Evolutionary conservation across 805 yeast genomes (phyloP), one percentile per base, ranked within the genome.

Genomic region (Teunomyces cretensis): DNA sequence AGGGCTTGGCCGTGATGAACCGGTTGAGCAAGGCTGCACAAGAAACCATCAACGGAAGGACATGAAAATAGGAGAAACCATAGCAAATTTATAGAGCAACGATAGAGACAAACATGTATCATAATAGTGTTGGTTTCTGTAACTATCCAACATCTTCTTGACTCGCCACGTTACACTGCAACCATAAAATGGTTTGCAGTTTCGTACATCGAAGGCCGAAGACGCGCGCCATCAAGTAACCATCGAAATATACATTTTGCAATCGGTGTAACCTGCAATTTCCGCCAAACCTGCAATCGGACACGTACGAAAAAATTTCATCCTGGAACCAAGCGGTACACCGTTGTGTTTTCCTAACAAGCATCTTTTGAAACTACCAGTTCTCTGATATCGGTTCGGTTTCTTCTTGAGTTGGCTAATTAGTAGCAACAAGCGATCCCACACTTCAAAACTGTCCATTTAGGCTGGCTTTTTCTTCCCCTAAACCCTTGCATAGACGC

Each of bases 1-100:
- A 90, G 58, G 99, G 99, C 0, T 72, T 91, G 45, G 99, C 99
- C 0, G 85, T 94, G 30, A 92, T 94, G 97, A 94, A 94, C 62
- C 70, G 99, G 54, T 70, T 92, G 27, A 73, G 77, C 30, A 91
- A 91, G 62, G 97, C 97, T 3, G 95, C 97, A 0, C 66, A 78
- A 5, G 78, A 74, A 41, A 70, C 70, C 11, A 61, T 77, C 19
- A 56, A 49, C 30, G 43, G 44, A 38, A 36, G 19, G 11, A 22
- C 13, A 15, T 26, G 14, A 11, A 12, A 12, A 8, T 33, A 30
- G 13, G 3, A 6, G 14, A 6, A 15, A 16, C n/a, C 2, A 15
- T 33, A 15, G 37, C 22, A 33, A 17, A 12, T 33, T 33, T 33
- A 33, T 33, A 33, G 38, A 33, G 15, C 24, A 31, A 31, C 11